Evolutionary conservation across 768 basidiomycete genomes (phyloP).

Genomic region (Amanita polypyramis): DNA sequence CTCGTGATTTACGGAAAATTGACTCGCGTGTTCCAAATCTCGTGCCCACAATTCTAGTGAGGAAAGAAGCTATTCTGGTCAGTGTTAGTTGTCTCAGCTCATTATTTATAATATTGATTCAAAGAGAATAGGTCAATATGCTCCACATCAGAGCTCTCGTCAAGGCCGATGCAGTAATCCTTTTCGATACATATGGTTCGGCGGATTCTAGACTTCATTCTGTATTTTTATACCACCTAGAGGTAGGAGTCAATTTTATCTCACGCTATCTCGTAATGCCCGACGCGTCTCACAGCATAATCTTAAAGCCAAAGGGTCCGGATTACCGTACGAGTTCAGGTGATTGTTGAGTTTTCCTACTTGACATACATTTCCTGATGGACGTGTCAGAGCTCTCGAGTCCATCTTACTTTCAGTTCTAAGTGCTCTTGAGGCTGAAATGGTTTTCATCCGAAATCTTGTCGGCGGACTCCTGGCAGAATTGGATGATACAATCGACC

Average conservation of each 20-base stretch:
- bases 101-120: constrained; percentile 5
- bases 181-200: constrained; percentile 90
- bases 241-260: constrained; percentile 33
- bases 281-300: constrained; percentile 49
- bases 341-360: constrained; percentile 9
- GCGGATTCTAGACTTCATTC: constrained; percentile 80
- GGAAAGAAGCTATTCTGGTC: constrained; percentile 82
- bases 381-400: constrained; percentile 65
- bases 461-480: constrained; percentile 86
- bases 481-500: constrained; percentile 91
- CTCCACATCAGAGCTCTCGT: constrained; percentile 92
- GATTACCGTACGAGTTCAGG: constrained; percentile 85
- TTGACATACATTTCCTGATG: constrained; percentile 11
- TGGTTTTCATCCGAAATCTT: constrained; percentile 87
- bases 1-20: constrained; percentile 93
- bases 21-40: constrained; percentile 92
- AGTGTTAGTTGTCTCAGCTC: constrained; percentile 17
- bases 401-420: constrained; percentile 87
- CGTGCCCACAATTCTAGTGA: constrained; percentile 85
- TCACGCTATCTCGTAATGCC: not conserved
- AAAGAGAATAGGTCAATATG: constrained; percentile 62
- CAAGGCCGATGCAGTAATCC: constrained; percentile 83
- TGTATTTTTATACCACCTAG: constrained; percentile 80
- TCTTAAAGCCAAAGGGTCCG: constrained; percentile 57
- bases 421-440: constrained; percentile 90